These are phyloP conservation scores for Talaromyces funiculosus DNA, from an alignment of 2,329 filamentous ascomycete species.

Conservation along the genomic window DNA sequence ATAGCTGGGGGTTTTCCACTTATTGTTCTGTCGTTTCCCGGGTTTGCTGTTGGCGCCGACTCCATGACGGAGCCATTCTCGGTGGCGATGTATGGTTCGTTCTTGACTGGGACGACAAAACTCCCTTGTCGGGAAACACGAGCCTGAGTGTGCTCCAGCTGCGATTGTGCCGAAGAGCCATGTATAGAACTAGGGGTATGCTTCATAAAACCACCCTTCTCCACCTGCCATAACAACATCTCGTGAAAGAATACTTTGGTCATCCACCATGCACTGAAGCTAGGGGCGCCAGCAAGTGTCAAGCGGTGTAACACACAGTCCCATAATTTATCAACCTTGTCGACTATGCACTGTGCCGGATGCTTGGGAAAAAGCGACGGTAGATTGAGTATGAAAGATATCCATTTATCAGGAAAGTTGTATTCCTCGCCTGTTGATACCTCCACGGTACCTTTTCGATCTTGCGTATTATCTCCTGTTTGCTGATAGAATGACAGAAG, in stretches of 20 bases:
- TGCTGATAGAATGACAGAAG: constrained; percentile 30
- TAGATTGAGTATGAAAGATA: constrained; percentile 40
- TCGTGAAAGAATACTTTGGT: constrained; percentile 95
- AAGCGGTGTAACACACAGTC: constrained; percentile 40
- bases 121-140: constrained; percentile 20
- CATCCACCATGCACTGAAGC: constrained; percentile 54
- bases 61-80: constrained; percentile 1
- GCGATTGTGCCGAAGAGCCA: constrained; percentile 22
- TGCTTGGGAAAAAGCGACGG: constrained; percentile 37
- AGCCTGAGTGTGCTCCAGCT: constrained; percentile 16
- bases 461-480: constrained; percentile 28
- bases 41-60: neutral
- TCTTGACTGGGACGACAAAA: constrained; percentile 26
- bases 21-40: neutral
- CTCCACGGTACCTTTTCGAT: constrained; percentile 33
- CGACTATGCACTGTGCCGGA: constrained; percentile 40
- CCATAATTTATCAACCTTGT: constrained; percentile 41
- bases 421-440: constrained; percentile 34
- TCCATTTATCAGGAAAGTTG: constrained; percentile 47
- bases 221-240: constrained; percentile 84
- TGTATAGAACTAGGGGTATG: constrained; percentile 37
- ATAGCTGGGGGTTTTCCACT: constrained; percentile 19
- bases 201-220: constrained; percentile 81
- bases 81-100: constrained; percentile 32
- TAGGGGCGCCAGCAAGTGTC: constrained; percentile 40